A percentile compares a stretch with the other conserved stretches of the same genome.
Conservation (phyloP, 2,329 filamentous ascomycete species). For the Fusarium praegraminearum region DNA sequence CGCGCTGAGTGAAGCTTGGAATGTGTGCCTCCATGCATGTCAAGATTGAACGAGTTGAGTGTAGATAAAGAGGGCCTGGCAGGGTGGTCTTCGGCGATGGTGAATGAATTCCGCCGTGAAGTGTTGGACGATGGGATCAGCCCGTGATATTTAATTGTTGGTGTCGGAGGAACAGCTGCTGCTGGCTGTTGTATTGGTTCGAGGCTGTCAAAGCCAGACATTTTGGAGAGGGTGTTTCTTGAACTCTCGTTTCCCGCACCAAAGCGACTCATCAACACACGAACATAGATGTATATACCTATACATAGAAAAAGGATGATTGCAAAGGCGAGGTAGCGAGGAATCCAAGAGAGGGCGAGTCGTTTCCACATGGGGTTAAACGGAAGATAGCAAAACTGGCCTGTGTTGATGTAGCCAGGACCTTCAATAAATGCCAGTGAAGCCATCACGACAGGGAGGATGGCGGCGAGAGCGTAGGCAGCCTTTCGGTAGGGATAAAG, state of each 20-base stretch:
- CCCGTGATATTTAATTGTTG: constrained; percentile 51
- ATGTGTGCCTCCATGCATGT: constrained; percentile 14
- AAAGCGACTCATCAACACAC: constrained; percentile 58
- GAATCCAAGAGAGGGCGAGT: constrained; percentile 77
- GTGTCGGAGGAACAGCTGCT: constrained; percentile 44
- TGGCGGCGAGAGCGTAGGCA: constrained; percentile 68
- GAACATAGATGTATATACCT: constrained; percentile 77
- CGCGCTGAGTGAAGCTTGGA: constrained; percentile 32
- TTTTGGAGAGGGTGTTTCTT: constrained; percentile 29
- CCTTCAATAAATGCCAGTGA: constrained; percentile 72
- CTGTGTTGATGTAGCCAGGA: constrained; percentile 70
- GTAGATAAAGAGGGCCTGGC: constrained; percentile 34
- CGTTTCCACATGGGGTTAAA: constrained; percentile 76
- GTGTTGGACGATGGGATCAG: constrained; percentile 49
- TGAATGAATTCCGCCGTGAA: constrained; percentile 22
- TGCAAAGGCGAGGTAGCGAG: constrained; percentile 75
- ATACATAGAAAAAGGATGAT: constrained; percentile 74
- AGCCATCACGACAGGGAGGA: constrained; percentile 70
- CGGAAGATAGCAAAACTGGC: constrained; percentile 78
- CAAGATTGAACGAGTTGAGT: constrained; percentile 30
- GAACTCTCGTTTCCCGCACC: constrained; percentile 36
- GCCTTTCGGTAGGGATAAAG: constrained; percentile 74
- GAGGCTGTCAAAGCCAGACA: constrained; percentile 19
- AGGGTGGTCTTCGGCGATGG: constrained; percentile 17
- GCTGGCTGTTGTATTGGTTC: constrained; percentile 19